Base-by-base conservation (phyloP, 495 filamentous ascomycete genomes). In the Xanthoparmelia taractica region DNA sequence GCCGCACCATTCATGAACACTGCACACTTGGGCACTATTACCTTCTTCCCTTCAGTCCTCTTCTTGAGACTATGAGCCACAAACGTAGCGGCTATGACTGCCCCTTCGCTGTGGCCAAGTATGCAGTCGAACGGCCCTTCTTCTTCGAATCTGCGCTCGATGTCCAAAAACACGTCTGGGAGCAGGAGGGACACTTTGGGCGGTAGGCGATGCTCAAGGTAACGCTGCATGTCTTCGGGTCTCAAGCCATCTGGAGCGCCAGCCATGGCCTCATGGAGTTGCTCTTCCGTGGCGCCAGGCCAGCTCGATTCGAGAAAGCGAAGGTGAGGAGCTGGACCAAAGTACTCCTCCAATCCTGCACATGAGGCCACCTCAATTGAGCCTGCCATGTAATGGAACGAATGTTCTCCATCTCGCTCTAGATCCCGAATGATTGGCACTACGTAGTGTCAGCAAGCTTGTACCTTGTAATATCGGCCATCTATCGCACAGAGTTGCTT, bases 101-200 rank as follows among this genome's bases (percentile, higher is more conserved):
- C 57, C 13, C 57, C 57, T 23, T 59, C 57, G 34, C 34, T 40
- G 18, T 59, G 34, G n/a, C 57, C 57, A 23, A 59, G 34, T 18
- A 59, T 29, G 10, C 57, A 38, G 31, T 45, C 57, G 57, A 59
- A 59, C 34, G 57, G 57, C 17, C 57, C 57, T 15, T 59, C 57
- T n/a, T 59, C 33, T 10, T 59, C 34, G 4, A 45, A 40, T 29
- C 18, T 40, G 2, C 37, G 57, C 1, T 59, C 20, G 20, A 59
- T 17, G 23, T 11, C 34, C 18, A 40, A n/a, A 45, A 59, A 37
- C 4, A 59, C 25, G 7, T 25, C 23, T n/a, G 17, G 25, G 3
- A 59, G 18, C 5, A 38, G 12, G 11, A 5, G 18, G 8, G 57
- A 40, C 4, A 7, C 27, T 23, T 59, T 43, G 23, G 57, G 38